Base-by-base conservation (phyloP, 2,329 filamentous ascomycete species). In the Thielaviopsis punctulata region DNA sequence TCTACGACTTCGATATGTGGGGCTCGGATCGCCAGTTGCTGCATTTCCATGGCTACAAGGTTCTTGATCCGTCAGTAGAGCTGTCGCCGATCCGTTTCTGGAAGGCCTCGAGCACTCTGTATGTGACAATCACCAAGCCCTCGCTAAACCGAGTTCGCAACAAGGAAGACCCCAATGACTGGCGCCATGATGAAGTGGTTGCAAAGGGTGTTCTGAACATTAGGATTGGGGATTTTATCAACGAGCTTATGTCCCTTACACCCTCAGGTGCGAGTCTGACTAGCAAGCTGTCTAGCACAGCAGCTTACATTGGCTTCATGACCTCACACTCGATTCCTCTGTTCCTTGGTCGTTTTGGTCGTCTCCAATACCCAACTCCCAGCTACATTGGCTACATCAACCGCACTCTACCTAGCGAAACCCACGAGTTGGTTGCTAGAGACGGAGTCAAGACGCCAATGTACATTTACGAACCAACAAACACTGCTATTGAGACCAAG, bases 21-120 rank as follows among this genome's bases (percentile, higher is more conserved):
- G 74, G 75, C 4, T 67, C 72, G 3, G 65, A 75, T 55, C 75
- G 74, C 13, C 65, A 68, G 45, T 66, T 64, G 47, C 69, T 79
- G 45, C 73, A 75, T 54, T 77, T 84, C 60, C 69, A 79, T 55
- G 79, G 78, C 0, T 77, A 74, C 63, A 82, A 82, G 62, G 68
- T 76, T 1, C 70, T 82, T 43, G 73, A 81, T 61, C 73, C 78
- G 3, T 75, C 74, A 0, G 73, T 77, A 0, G 75, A 77, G 1
- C 66, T 82, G 30, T 71, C 72, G 1, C 71, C 74, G 1, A 58
- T 66, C 41, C 68, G 73, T 56, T 76, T 83, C 54, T 82, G 78
- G 79, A 68, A 67, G 48, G 74, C 78, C 2, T 79, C 77, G 1
- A 79, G 72, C 19, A 81, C 77, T 0, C 67, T 83, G 0, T 81